phyloP scores from a whole-genome alignment of 768 basidiomycete genomes.

The Holtermanniella nyarrowii region DNA sequence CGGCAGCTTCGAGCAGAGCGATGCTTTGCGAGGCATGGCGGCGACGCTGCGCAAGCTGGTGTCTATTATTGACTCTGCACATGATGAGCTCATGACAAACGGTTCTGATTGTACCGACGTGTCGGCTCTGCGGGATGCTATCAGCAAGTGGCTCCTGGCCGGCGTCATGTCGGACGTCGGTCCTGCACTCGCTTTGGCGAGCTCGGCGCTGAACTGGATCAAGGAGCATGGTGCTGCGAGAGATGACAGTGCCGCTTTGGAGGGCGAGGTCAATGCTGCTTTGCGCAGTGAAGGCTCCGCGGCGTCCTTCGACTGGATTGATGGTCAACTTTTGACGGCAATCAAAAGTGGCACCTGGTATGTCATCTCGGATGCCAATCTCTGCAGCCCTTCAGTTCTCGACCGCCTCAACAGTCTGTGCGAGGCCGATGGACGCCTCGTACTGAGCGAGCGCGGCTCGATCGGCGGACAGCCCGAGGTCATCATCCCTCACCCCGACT shows the following conservation, averaged over 20 bases:
- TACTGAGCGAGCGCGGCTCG: slow-evolving; percentile 81
- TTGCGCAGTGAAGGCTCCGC: not conserved
- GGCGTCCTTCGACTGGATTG: slow-evolving; percentile 72
- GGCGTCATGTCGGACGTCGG: not conserved
- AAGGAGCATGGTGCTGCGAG: not conserved
- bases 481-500: slow-evolving; percentile 72
- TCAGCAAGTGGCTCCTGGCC: not conserved
- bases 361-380: slow-evolving; percentile 81
- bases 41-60: not conserved
- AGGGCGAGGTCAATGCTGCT: not conserved
- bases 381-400: slow-evolving; percentile 88
- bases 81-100: not conserved
- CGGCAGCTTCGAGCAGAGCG: slow-evolving; percentile 90
- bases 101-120: not conserved
- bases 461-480: slow-evolving; percentile 64
- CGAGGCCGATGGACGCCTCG: slow-evolving; percentile 68
- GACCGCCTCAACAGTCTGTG: slow-evolving; percentile 95
- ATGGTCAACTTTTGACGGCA: slow-evolving; percentile 79
- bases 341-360: slow-evolving; percentile 83
- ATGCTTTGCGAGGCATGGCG: slow-evolving; percentile 34
- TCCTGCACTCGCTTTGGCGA: not conserved
- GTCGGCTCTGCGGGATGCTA: not conserved
- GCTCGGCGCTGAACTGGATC: not conserved
- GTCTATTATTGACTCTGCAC: not conserved
- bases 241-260: not conserved